phyloP scores from a whole-genome alignment of 768 basidiomycete genomes.

The Xerocomus potaroensis region DNA sequence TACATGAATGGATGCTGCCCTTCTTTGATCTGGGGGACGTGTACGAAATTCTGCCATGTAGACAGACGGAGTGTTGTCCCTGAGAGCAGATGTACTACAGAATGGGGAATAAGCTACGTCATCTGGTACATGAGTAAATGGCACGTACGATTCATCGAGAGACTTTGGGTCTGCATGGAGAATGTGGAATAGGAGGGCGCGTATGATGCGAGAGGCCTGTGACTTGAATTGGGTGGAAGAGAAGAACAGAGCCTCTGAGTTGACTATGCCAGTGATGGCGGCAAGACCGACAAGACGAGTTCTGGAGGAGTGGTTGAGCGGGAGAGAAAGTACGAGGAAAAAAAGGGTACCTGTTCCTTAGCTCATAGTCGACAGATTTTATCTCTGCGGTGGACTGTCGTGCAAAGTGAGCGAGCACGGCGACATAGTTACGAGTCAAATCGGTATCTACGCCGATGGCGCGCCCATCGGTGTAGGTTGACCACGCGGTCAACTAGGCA shows the following conservation, averaged over 20 bases:
- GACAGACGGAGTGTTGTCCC: conserved; percentile 67
- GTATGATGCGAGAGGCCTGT: conserved; percentile 69
- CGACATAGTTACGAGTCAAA: conserved; percentile 67
- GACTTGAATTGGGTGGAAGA: conserved; percentile 65
- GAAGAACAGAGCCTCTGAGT: conserved; percentile 80
- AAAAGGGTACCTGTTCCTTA: conserved; percentile 63
- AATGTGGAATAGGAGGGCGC: conserved; percentile 64
- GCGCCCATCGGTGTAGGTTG: conserved; percentile 85
- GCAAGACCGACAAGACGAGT: conserved; percentile 84
- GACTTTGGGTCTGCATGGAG: conserved; percentile 55
- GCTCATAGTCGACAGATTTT: conserved; percentile 58
- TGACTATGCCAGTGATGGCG: conserved; percentile 72
- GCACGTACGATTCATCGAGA: conserved; percentile 67
- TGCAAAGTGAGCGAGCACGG: conserved; percentile 62
- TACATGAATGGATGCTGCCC: conserved; percentile 84
- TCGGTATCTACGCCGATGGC: conserved; percentile 72
- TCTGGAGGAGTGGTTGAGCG: conserved; percentile 34
- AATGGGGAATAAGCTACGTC: background rate
- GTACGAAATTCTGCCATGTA: conserved; percentile 84
- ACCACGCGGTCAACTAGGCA: conserved; percentile 84
- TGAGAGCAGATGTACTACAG: conserved; percentile 54
- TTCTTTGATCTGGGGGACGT: conserved; percentile 71
- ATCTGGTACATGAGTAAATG: background rate
- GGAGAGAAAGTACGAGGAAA: background rate
- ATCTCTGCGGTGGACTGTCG: conserved; percentile 48